Conservation (phyloP, 805 yeast genomes). For the Wickerhamomyces queroliae region DNA sequence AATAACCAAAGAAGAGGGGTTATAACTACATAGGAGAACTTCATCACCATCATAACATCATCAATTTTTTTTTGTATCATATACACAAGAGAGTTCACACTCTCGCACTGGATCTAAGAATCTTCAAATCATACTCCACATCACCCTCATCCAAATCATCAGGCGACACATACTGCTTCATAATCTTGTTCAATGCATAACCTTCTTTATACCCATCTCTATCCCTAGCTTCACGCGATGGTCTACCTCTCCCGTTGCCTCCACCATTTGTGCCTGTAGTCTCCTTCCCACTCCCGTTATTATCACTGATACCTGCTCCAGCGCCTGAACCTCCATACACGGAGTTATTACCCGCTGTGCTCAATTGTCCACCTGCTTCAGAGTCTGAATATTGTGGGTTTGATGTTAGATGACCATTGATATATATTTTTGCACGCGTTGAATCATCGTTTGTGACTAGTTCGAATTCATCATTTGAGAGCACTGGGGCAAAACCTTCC, state of each 20-base stretch:
- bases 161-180: conserved; percentile 24
- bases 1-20: no score
- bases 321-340: neutral
- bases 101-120: conserved; percentile 5
- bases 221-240: conserved; percentile 2
- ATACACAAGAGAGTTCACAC: no score
- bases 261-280: conserved; percentile 2
- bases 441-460: conserved; percentile 22
- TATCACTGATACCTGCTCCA: conserved; percentile 5
- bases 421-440: conserved; percentile 1
- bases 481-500: conserved; percentile 27
- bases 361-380: conserved; percentile 7
- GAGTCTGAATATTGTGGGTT: neutral
- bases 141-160: conserved; percentile 20
- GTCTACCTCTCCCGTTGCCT: conserved; percentile 5
- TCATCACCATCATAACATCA: no score
- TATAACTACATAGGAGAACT: no score
- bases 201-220: conserved; percentile 6
- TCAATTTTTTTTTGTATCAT: no score
- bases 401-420: conserved; percentile 3
- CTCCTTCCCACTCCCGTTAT: conserved; percentile 1
- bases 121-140: conserved; percentile 22
- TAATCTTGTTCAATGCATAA: conserved; percentile 16
- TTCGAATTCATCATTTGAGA: conserved; percentile 27
- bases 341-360: neutral